Percentiles rank a stretch among this genome's conserved stretches.
phyloP scores from a whole-genome alignment of 2,329 filamentous ascomycete species.

The Parasarocladium wereldwijsianum region DNA sequence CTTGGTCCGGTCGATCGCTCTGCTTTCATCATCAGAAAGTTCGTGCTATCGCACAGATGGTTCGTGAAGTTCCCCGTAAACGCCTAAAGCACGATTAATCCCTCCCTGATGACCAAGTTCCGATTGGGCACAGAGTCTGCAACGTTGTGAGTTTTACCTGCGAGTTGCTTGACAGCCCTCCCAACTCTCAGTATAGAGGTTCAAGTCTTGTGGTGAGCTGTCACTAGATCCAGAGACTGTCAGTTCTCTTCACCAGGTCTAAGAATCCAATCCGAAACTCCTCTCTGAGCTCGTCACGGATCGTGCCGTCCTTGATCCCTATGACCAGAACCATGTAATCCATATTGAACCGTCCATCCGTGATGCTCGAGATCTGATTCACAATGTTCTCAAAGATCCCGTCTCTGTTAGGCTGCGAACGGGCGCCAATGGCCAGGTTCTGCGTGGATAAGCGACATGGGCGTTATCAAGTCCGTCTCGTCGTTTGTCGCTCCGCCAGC shows the following conservation, averaged over 20 bases:
- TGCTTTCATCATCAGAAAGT: too few species aligned
- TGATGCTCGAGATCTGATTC: background rate
- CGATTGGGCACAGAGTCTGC: too few species aligned
- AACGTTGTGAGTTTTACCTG: too few species aligned
- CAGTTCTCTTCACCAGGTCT: background rate
- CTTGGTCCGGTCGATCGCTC: too few species aligned
- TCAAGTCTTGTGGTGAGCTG: too few species aligned
- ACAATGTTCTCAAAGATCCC: background rate
- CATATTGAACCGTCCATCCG: background rate
- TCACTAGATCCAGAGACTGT: background rate
- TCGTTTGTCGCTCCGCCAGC: background rate
- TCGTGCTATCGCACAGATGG: too few species aligned
- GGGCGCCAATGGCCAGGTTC: background rate
- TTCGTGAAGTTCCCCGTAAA: too few species aligned
- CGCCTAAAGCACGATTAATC: too few species aligned
- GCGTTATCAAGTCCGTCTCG: background rate
- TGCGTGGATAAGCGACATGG: too few species aligned
- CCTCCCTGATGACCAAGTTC: too few species aligned
- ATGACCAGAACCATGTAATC: background rate
- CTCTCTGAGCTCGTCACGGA: background rate
- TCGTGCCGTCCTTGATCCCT: background rate
- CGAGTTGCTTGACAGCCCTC: too few species aligned
- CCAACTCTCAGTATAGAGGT: too few species aligned
- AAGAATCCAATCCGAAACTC: background rate
- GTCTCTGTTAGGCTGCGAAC: background rate